Evolutionary conservation across 78 protist genomes (phyloP).

Genomic region (Chrysochromulina tobinii): DNA sequence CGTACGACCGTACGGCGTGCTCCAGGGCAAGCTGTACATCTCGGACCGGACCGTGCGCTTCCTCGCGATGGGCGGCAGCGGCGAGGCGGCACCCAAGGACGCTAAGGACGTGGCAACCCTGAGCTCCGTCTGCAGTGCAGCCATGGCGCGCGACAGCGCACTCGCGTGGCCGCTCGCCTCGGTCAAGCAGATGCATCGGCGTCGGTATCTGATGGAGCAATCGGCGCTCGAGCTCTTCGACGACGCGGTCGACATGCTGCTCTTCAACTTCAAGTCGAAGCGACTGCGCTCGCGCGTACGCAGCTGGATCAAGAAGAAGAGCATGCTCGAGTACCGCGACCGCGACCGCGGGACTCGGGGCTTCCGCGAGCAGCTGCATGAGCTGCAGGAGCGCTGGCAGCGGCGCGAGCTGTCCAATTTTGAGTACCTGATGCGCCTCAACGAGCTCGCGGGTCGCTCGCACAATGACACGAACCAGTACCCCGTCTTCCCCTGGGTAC

Average conservation of each 20-base stretch:
- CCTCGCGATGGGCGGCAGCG: too few relatives aligned
- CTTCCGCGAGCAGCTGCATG: background rate
- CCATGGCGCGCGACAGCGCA: too few relatives aligned
- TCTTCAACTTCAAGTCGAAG: background rate
- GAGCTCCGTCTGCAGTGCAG: too few relatives aligned
- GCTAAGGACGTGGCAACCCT: too few relatives aligned
- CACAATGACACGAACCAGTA: slow-evolving; percentile 37
- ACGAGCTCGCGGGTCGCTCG: slow-evolving; percentile 29
- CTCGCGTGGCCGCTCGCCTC: too few relatives aligned
- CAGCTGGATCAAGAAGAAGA: background rate
- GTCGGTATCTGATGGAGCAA: background rate
- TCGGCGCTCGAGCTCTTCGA: background rate
- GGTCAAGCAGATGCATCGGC: background rate
- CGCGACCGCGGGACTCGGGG: background rate
- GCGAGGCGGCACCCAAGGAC: too few relatives aligned
- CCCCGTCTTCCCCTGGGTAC: slow-evolving; percentile 66
- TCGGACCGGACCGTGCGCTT: too few relatives aligned
- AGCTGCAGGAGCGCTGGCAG: too few relatives aligned
- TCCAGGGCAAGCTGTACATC: too few relatives aligned
- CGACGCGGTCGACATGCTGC: background rate
- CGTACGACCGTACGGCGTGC: too few relatives aligned
- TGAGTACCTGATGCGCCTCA: slow-evolving; percentile 31
- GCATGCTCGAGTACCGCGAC: background rate
- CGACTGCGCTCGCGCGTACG: background rate
- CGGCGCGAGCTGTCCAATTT: slow-evolving; percentile 36